Evolutionary conservation across 345 rosid genomes (phyloP).

Genomic region (Stellera chamaejasme): DNA sequence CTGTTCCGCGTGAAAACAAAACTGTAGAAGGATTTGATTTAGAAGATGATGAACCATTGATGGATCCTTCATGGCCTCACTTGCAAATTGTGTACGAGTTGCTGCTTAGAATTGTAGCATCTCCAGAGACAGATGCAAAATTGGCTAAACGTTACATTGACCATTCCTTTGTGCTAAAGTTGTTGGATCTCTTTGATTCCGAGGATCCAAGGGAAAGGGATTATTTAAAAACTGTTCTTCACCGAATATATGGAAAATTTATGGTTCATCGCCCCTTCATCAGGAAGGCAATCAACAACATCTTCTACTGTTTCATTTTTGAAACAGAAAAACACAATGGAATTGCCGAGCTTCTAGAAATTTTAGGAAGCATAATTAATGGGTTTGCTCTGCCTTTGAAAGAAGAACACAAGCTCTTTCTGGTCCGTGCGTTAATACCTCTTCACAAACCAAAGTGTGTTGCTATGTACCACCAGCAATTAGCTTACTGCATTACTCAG

Average conservation of each 20-base stretch:
- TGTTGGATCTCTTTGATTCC: slow-evolving; percentile 76
- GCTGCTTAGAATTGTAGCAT: slow-evolving; percentile 67
- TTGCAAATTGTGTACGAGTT: slow-evolving; percentile 72
- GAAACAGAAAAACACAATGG: slow-evolving; percentile 90
- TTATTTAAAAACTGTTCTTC: slow-evolving; percentile 64
- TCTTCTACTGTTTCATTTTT: slow-evolving; percentile 69
- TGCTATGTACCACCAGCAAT: slow-evolving; percentile 71
- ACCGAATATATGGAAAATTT: slow-evolving; percentile 78
- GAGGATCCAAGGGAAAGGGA: slow-evolving; percentile 86
- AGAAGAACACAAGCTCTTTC: slow-evolving; percentile 91
- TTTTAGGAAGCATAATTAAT: slow-evolving; percentile 83
- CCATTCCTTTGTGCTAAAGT: slow-evolving; percentile 67
- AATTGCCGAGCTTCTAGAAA: slow-evolving; percentile 70
- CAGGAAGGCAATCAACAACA: slow-evolving; percentile 72
- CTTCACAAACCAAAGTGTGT: slow-evolving; percentile 81
- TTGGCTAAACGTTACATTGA: slow-evolving; percentile 75
- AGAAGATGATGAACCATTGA: slow-evolving; percentile 72
- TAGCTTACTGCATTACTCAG: slow-evolving; percentile 76
- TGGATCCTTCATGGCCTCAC: slow-evolving; percentile 88
- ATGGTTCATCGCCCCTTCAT: slow-evolving; percentile 89
- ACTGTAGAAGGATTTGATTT: slow-evolving; percentile 57
- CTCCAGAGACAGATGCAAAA: slow-evolving; percentile 80
- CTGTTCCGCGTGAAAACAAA: slow-evolving; percentile 57
- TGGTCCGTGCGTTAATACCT: slow-evolving; percentile 72
- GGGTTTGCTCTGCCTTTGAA: slow-evolving; percentile 83